These are phyloP conservation scores for Phytophthora meadii DNA, from an alignment of 352 stramenopile species.

Conservation along the genomic window DNA sequence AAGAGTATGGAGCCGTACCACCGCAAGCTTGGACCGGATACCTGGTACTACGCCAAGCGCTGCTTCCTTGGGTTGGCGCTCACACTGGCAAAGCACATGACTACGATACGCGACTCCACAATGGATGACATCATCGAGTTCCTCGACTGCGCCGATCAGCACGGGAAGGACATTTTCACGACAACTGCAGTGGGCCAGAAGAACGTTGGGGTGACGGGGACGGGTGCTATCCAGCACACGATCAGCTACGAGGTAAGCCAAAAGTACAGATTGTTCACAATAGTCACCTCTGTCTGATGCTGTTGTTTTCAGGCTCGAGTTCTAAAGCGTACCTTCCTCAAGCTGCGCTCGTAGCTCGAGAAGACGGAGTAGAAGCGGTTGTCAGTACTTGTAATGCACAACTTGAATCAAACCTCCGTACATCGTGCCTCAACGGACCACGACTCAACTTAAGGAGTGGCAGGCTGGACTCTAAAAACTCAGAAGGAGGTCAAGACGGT, in stretches of 20 bases:
- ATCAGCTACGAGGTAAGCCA: conserved; percentile 91
- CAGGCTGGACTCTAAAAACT: not conserved
- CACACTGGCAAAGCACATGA: conserved; percentile 96
- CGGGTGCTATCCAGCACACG: conserved; percentile 73
- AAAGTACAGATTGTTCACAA: not conserved
- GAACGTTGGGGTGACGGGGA: conserved; percentile 23
- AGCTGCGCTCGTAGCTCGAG: conserved; percentile 71
- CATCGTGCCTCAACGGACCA: too few species aligned
- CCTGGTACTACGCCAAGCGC: conserved; percentile 96
- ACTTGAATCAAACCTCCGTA: too few species aligned
- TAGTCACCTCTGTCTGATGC: not conserved
- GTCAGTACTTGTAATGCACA: too few species aligned
- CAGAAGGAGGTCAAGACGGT: not conserved
- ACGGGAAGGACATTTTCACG: conserved; percentile 93
- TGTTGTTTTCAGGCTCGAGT: conserved; percentile 70
- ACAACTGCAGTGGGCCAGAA: conserved; percentile 65
- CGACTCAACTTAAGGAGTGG: not conserved
- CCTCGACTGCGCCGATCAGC: conserved; percentile 90
- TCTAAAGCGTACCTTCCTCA: conserved; percentile 95
- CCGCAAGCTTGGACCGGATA: conserved; percentile 95
- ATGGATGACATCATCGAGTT: conserved; percentile 96
- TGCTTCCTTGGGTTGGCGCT: conserved; percentile 95
- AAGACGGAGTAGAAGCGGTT: not conserved
- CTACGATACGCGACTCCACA: conserved; percentile 94
- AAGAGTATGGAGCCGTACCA: conserved; percentile 96